A percentile compares a stretch with the other conserved stretches of the same genome.
Conservation (phyloP, 352 stramenopile genomes). For the Phytophthora constricta region DNA sequence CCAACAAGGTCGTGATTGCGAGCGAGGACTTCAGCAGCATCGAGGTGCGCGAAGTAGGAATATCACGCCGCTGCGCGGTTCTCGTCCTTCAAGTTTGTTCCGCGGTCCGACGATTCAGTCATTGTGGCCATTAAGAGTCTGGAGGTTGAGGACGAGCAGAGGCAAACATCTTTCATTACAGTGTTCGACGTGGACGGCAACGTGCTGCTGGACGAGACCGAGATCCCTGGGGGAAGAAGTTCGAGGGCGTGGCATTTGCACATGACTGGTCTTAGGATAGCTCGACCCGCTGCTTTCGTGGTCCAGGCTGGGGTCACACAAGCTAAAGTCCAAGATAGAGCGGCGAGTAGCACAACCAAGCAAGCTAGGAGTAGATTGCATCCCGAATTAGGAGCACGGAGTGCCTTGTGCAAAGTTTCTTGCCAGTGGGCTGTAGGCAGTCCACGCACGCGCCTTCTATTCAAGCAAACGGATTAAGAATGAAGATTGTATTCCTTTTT, state of each 20-base stretch:
- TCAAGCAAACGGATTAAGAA: constrained; percentile 33
- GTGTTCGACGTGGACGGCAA: constrained; percentile 93
- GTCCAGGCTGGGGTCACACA: constrained; percentile 17
- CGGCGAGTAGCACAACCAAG: constrained; percentile 29
- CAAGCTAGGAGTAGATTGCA: constrained; percentile 30
- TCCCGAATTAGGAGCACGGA: constrained; percentile 4
- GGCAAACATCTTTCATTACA: constrained; percentile 93
- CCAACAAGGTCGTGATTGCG: constrained; percentile 91
- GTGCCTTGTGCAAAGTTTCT: constrained; percentile 12
- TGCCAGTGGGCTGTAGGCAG: constrained; percentile 9
- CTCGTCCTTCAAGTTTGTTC: constrained; percentile 95
- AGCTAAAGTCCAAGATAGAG: constrained; percentile 26
- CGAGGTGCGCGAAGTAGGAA: constrained; percentile 83
- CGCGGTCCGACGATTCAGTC: constrained; percentile 87
- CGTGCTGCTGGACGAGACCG: constrained; percentile 90
- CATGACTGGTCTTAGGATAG: constrained; percentile 71
- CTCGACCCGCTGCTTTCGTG: constrained; percentile 15
- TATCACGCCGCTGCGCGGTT: constrained; percentile 91
- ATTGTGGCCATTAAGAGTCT: constrained; percentile 95
- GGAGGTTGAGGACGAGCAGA: constrained; percentile 90
- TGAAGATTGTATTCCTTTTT: constrained; percentile 37
- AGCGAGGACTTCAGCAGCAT: constrained; percentile 91
- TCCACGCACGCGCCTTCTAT: constrained; percentile 6
- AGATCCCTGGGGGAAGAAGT: constrained; percentile 93
- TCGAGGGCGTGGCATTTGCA: constrained; percentile 93